A percentile compares a stretch with the other conserved stretches of the same genome.
These are phyloP conservation scores for Lentinula guzmanii DNA, from an alignment of 768 basidiomycete species.

Conservation along the genomic window DNA sequence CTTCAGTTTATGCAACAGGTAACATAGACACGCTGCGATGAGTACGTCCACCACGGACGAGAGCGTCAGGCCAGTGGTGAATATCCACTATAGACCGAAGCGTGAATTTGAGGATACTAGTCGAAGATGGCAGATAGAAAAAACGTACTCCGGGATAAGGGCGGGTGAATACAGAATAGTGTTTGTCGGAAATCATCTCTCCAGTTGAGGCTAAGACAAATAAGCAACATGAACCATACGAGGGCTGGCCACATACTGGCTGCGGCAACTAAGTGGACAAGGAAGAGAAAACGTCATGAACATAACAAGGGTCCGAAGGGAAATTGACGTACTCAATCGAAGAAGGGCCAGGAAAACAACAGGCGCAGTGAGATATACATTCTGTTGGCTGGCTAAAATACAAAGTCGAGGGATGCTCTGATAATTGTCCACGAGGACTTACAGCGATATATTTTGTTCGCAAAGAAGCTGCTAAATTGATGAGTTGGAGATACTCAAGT, in stretches of 20 bases:
- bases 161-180: slow-evolving; percentile 6
- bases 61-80: slow-evolving; percentile 35
- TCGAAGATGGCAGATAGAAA: no score
- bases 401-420: not conserved
- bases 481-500: not conserved
- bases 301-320: not conserved
- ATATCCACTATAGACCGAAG: slow-evolving; percentile 29
- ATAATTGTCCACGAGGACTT: not conserved
- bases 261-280: not conserved
- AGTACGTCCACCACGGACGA: slow-evolving; percentile 35
- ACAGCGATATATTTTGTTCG: slow-evolving; percentile 6
- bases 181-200: not conserved
- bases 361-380: not conserved
- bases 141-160: slow-evolving; percentile 4
- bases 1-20: slow-evolving; percentile 27
- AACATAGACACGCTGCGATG: slow-evolving; percentile 27
- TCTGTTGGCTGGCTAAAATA: not conserved
- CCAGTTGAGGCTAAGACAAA: not conserved
- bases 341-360: slow-evolving; percentile 1
- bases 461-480: not conserved
- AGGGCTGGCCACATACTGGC: not conserved
- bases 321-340: not conserved
- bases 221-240: not conserved
- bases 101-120: no score
- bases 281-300: not conserved